These are phyloP conservation scores for Phytopythium oedochilum DNA, from an alignment of 352 stramenopile species.

Conservation along the genomic window DNA sequence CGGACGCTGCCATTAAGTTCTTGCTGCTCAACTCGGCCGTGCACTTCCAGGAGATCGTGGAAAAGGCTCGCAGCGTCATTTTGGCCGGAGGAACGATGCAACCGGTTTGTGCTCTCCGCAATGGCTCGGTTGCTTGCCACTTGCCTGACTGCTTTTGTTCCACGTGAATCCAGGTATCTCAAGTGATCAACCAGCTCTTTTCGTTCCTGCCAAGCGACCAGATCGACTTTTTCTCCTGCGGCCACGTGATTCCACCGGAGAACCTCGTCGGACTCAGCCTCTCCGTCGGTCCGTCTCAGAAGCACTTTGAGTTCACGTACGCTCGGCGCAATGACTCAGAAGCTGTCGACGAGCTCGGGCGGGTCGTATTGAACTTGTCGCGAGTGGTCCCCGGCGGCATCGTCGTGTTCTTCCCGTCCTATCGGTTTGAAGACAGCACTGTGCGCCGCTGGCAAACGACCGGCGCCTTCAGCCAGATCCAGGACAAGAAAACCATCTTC, in stretches of 20 bases:
- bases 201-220: slow-evolving; percentile 48
- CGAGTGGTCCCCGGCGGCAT: slow-evolving; percentile 91
- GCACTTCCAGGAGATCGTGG: slow-evolving; percentile 94
- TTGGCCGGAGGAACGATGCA: slow-evolving; percentile 98
- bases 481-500: slow-evolving; percentile 90
- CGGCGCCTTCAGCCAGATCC: slow-evolving; percentile 77
- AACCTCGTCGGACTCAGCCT: slow-evolving; percentile 88
- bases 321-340: slow-evolving; percentile 57
- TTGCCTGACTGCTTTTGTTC: no score
- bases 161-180: slow-evolving; percentile 58
- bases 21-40: slow-evolving; percentile 93
- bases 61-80: slow-evolving; percentile 93
- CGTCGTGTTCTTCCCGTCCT: slow-evolving; percentile 98
- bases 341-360: slow-evolving; percentile 93
- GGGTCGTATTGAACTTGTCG: slow-evolving; percentile 89
- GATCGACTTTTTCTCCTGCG: slow-evolving; percentile 96
- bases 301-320: slow-evolving; percentile 95
- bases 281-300: slow-evolving; percentile 73
- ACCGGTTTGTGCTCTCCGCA: slow-evolving; percentile 42
- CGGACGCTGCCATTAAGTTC: slow-evolving; percentile 87
- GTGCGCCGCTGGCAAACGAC: slow-evolving; percentile 86
- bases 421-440: slow-evolving; percentile 92
- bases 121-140: not conserved
- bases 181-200: slow-evolving; percentile 96
- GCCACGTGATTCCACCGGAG: slow-evolving; percentile 95